Evolutionary conservation across 257 asterid species (phyloP).

Genomic region (Penstemon davidsonii): DNA sequence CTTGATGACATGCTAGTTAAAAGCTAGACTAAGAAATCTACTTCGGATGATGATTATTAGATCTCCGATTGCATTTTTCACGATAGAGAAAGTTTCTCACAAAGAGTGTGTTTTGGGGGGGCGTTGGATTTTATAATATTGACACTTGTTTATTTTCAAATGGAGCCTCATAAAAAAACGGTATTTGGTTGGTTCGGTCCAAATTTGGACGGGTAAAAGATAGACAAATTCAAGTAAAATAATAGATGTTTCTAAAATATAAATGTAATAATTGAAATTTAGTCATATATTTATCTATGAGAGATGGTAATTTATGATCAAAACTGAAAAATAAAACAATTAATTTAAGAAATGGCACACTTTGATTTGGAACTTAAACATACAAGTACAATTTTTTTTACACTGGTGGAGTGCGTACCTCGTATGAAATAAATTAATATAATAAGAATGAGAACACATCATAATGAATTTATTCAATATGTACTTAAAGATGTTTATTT

Average conservation of each 20-base stretch:
- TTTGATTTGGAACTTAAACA: too few species aligned
- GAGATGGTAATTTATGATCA: too few species aligned
- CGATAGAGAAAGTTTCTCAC: not conserved
- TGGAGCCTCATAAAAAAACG: not conserved
- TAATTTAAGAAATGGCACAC: too few species aligned
- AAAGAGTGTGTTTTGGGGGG: too few species aligned
- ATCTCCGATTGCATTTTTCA: slow-evolving; percentile 28
- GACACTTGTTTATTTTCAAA: not conserved
- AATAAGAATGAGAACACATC: slow-evolving; percentile 42
- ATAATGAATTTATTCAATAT: slow-evolving; percentile 54
- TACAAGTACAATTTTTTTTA: too few species aligned
- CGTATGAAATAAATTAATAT: slow-evolving; percentile 20
- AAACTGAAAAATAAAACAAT: too few species aligned
- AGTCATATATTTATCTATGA: too few species aligned
- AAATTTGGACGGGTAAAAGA: too few species aligned
- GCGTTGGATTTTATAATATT: not conserved
- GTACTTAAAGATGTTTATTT: slow-evolving; percentile 41
- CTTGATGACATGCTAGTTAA: slow-evolving; percentile 54
- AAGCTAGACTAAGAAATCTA: slow-evolving; percentile 68
- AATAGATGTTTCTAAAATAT: too few species aligned
- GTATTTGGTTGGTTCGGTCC: too few species aligned
- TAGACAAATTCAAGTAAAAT: too few species aligned
- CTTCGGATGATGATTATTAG: slow-evolving; percentile 46
- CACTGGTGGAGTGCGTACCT: slow-evolving; percentile 22
- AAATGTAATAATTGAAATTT: too few species aligned